These are phyloP conservation scores for Coniochaeta sp. DNA, from an alignment of 2,329 filamentous ascomycete genomes.

Conservation along the genomic window DNA sequence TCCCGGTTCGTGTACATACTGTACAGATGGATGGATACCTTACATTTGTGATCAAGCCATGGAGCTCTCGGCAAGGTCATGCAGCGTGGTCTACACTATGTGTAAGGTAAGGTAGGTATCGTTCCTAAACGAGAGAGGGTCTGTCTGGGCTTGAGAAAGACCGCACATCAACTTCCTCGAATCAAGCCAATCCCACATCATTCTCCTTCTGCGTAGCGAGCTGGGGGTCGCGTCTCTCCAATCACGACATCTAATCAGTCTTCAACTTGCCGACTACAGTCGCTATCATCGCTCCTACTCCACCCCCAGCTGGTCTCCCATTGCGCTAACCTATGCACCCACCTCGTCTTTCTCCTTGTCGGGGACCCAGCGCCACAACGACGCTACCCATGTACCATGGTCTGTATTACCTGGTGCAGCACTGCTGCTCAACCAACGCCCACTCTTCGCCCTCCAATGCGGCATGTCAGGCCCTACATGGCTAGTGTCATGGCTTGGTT, in stretches of 20 bases:
- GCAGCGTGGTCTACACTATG: neutral
- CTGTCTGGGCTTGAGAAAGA: neutral
- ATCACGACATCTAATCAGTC: neutral
- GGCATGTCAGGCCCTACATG: conserved; percentile 3
- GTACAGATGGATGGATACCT: neutral
- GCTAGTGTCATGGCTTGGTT: conserved; percentile 12
- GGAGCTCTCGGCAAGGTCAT: neutral
- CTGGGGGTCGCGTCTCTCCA: neutral
- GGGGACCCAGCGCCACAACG: neutral
- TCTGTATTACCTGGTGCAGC: conserved; percentile 2
- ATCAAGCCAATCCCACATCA: neutral
- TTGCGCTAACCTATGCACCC: neutral
- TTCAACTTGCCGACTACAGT: neutral
- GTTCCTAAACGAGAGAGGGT: neutral
- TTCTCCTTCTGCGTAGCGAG: neutral
- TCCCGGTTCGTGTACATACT: too few species aligned
- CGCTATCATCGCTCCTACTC: neutral
- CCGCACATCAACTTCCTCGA: neutral
- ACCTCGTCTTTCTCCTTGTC: neutral
- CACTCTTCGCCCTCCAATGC: conserved; percentile 1
- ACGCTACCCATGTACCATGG: conserved; percentile 1
- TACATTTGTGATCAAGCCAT: neutral
- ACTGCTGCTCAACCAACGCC: conserved; percentile 2
- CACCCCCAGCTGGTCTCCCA: neutral
- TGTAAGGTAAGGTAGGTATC: too few species aligned